Percentiles rank a stretch among this genome's conserved stretches.
Conservation (phyloP, 768 basidiomycete species). For the Suillus brevipes region DNA sequence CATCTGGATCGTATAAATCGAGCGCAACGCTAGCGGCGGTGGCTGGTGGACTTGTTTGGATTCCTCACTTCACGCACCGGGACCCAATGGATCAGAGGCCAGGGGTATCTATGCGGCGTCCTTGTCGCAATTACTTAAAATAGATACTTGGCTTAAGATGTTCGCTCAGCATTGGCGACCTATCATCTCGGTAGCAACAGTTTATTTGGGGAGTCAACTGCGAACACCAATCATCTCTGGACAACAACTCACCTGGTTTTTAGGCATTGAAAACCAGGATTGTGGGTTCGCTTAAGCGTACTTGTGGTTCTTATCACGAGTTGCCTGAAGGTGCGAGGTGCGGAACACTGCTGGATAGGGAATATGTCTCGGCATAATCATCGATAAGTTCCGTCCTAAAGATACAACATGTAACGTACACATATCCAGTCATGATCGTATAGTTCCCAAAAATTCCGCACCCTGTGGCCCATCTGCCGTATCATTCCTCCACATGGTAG, state of each 20-base stretch:
- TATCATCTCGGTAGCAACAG: neutral
- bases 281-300: neutral
- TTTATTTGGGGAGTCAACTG: neutral
- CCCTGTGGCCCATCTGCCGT: neutral
- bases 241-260: neutral
- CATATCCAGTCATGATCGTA: conserved; percentile 5
- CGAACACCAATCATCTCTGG: conserved; percentile 1
- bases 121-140: neutral
- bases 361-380: neutral
- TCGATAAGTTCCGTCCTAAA: neutral
- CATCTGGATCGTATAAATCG: neutral
- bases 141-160: neutral
- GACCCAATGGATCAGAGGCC: neutral
- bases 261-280: neutral
- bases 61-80: neutral
- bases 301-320: neutral
- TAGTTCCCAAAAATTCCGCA: neutral
- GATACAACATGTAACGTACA: conserved; percentile 6
- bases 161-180: neutral
- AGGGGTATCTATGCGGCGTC: neutral
- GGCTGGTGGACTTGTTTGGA: neutral
- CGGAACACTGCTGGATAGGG: neutral
- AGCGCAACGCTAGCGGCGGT: neutral
- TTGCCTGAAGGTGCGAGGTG: neutral
- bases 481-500: neutral